Evolutionary conservation across 208 protist species (phyloP).

Genomic region (Trypanosomatidae sp.): DNA sequence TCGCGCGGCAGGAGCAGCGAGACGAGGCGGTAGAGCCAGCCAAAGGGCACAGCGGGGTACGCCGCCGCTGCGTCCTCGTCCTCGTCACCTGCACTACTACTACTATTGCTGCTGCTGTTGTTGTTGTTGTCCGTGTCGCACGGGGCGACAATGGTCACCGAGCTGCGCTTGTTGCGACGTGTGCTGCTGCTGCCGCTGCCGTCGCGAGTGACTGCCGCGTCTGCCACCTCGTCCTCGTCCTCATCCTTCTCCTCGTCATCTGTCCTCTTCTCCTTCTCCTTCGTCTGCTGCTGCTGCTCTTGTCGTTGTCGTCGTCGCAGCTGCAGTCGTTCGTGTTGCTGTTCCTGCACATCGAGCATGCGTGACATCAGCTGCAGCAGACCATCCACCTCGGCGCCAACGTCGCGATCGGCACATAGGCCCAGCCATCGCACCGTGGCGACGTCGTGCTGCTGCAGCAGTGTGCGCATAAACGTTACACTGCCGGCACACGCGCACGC

Average conservation of each 20-base stretch:
- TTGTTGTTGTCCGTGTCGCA: neutral
- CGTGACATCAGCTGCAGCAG: slow-evolving; percentile 43
- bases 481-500: slow-evolving; percentile 29
- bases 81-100: neutral
- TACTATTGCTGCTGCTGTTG: neutral
- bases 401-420: slow-evolving; percentile 61
- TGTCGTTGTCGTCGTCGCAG: neutral
- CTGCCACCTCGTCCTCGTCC: too few species aligned
- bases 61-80: too few species aligned
- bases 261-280: too few species aligned
- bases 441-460: slow-evolving; percentile 9
- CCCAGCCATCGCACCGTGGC: slow-evolving; percentile 28
- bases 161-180: too few species aligned
- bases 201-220: too few species aligned
- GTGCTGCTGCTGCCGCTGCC: too few species aligned
- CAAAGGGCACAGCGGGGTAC: slow-evolving; percentile 51
- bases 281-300: neutral
- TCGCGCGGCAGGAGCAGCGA: slow-evolving; percentile 35
- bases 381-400: slow-evolving; percentile 45
- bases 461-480: slow-evolving; percentile 22
- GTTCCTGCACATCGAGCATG: slow-evolving; percentile 18
- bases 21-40: slow-evolving; percentile 71
- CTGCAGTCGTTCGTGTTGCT: too few species aligned
- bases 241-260: too few species aligned
- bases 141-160: too few species aligned